These are phyloP conservation scores for Pseudonitzschia pungens DNA, from an alignment of 108 stramenopile genomes.

Conservation along the genomic window DNA sequence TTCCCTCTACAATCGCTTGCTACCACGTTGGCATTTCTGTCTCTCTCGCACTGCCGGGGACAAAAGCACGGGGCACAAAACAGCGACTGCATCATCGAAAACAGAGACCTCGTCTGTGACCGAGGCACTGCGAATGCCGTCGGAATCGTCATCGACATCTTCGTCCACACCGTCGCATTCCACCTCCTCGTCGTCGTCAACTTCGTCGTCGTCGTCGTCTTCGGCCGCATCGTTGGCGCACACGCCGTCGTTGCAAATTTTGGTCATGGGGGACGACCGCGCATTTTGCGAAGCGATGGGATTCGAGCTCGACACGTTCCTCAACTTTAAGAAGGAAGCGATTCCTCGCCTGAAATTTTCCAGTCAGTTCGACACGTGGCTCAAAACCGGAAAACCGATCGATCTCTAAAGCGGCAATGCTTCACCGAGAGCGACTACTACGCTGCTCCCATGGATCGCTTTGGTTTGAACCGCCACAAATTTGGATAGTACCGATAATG, in stretches of 20 bases:
- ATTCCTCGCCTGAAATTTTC: conserved; percentile 76
- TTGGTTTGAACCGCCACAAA: no score
- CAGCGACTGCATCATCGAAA: neutral
- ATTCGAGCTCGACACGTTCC: conserved; percentile 49
- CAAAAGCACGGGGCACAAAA: neutral
- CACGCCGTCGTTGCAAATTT: conserved; percentile 63
- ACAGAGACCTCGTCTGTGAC: neutral
- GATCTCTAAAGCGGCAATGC: conserved; percentile 20
- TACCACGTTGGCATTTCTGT: conserved; percentile 80
- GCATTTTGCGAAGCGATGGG: conserved; percentile 61
- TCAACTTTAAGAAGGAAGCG: conserved; percentile 53
- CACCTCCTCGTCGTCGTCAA: neutral
- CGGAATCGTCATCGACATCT: neutral
- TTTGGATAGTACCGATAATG: no score
- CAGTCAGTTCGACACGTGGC: conserved; percentile 77
- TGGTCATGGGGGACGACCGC: conserved; percentile 62
- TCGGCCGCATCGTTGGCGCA: neutral
- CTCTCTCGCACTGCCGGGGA: conserved; percentile 23
- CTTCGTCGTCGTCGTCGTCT: conserved; percentile 43
- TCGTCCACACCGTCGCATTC: neutral
- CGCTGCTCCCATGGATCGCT: no score
- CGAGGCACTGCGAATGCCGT: neutral
- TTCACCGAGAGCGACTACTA: no score
- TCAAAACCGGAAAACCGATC: conserved; percentile 80
- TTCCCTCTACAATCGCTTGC: conserved; percentile 75